phyloP scores from a whole-genome alignment of 345 rosid species.

The Triadica sebifera region DNA sequence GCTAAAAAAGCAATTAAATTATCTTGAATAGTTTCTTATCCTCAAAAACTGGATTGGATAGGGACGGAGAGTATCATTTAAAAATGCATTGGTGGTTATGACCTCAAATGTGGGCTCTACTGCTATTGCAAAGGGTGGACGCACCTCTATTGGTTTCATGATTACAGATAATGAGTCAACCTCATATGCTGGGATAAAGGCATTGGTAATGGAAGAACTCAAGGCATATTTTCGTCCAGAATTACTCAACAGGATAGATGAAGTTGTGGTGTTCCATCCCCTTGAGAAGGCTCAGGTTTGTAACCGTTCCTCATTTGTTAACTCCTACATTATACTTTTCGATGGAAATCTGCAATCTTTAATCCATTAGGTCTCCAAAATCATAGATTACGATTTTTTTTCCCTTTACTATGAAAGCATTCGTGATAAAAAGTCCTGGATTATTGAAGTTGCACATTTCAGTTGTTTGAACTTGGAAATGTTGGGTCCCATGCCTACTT shows the following conservation, averaged over 20 bases:
- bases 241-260: conserved; percentile 91
- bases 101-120: conserved; percentile 91
- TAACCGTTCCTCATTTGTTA: conserved; percentile 8
- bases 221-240: conserved; percentile 91
- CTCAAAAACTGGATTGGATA: conserved; percentile 22
- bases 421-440: too few relatives aligned
- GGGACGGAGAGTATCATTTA: conserved; percentile 95
- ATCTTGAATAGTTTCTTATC: conserved; percentile 10
- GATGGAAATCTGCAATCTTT: background rate
- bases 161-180: conserved; percentile 49
- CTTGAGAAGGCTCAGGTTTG: conserved; percentile 89
- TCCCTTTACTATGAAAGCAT: too few relatives aligned
- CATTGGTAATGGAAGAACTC: conserved; percentile 78
- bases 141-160: conserved; percentile 64
- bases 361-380: background rate
- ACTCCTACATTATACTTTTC: background rate
- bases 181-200: conserved; percentile 74
- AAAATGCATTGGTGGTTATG: conserved; percentile 90
- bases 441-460: too few relatives aligned
- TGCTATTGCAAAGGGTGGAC: conserved; percentile 87
- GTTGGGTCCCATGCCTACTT: too few relatives aligned
- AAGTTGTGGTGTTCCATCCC: conserved; percentile 82
- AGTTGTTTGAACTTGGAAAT: conserved; percentile 3
- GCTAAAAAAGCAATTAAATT: background rate
- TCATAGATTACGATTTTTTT: background rate